phyloP scores from a whole-genome alignment of 2,329 filamentous ascomycete species.

The Aspergillus arachidicola region DNA sequence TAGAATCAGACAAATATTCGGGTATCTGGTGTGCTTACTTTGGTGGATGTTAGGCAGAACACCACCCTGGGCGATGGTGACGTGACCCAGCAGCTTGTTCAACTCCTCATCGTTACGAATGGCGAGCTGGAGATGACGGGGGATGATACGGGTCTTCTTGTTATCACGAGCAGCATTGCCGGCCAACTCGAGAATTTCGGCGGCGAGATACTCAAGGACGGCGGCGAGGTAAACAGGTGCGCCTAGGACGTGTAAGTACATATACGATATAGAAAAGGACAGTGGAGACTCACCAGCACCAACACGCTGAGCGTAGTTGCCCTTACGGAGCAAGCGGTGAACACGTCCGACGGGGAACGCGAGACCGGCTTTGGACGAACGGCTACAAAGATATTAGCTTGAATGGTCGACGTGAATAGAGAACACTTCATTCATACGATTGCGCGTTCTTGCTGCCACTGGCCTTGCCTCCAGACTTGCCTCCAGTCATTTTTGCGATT shows the following conservation, averaged over 20 bases:
- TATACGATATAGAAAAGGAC: neutral
- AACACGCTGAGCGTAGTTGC: conserved; percentile 99
- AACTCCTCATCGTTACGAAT: conserved; percentile 99
- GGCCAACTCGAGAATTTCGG: conserved; percentile 81
- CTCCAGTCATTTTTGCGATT: conserved; percentile 94
- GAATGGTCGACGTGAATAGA: conserved; percentile 20
- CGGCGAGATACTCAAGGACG: conserved; percentile 2
- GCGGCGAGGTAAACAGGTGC: conserved; percentile 96
- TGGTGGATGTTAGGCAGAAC: conserved; percentile 97
- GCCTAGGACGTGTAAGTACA: conserved; percentile 42
- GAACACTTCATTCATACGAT: conserved; percentile 70
- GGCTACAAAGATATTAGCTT: conserved; percentile 61
- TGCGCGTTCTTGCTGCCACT: conserved; percentile 98
- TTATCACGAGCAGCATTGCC: conserved; percentile 99
- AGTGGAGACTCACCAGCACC: conserved; percentile 71
- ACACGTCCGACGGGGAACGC: conserved; percentile 99
- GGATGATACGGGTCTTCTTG: conserved; percentile 99
- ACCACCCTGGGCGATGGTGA: conserved; percentile 97
- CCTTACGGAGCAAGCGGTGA: conserved; percentile 97
- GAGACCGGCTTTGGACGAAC: conserved; percentile 98
- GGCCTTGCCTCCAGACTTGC: conserved; percentile 99
- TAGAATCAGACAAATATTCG: conserved; percentile 66
- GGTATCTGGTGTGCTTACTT: conserved; percentile 72
- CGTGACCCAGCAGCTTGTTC: conserved; percentile 96
- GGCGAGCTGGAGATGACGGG: conserved; percentile 96